Evolutionary conservation across 495 filamentous ascomycete genomes (phyloP).

Genomic region (Geoglossum glabrum): DNA sequence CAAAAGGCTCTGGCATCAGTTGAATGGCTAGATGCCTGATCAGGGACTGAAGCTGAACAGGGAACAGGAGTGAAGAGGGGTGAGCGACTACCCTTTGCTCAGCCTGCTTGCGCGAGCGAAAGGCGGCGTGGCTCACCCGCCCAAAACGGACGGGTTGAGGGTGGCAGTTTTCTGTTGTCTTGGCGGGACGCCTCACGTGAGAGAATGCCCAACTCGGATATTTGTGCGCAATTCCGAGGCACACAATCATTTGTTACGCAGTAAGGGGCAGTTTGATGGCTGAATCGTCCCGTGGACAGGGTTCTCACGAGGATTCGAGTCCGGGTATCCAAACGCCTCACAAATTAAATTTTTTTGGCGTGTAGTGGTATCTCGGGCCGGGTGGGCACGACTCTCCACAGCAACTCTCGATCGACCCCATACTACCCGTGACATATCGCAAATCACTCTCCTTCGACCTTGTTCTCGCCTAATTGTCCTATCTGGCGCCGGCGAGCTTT

Average conservation of each 20-base stretch:
- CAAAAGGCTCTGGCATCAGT: too few relatives aligned
- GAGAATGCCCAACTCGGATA: neutral
- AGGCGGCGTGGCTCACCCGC: too few relatives aligned
- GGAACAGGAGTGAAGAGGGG: too few relatives aligned
- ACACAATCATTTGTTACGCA: neutral
- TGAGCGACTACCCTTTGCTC: too few relatives aligned
- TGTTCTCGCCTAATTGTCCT: conserved; percentile 1
- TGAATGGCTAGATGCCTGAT: too few relatives aligned
- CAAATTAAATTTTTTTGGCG: neutral
- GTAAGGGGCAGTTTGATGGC: neutral
- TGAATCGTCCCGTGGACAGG: neutral
- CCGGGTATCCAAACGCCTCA: neutral
- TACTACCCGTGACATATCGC: neutral
- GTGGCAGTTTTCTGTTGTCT: too few relatives aligned
- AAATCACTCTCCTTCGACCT: neutral
- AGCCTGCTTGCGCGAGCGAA: too few relatives aligned
- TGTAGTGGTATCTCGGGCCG: neutral
- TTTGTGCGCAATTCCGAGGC: neutral
- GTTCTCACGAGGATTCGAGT: neutral
- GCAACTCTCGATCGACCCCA: neutral
- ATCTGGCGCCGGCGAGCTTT: neutral
- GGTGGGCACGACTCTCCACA: neutral
- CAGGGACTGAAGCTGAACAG: too few relatives aligned
- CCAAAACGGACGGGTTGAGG: too few relatives aligned
- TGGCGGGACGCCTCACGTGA: too few relatives aligned